phyloP scores from a whole-genome alignment of 1,284 basidiomycete species.

The Anthracocystis panici-leucophaei region DNA sequence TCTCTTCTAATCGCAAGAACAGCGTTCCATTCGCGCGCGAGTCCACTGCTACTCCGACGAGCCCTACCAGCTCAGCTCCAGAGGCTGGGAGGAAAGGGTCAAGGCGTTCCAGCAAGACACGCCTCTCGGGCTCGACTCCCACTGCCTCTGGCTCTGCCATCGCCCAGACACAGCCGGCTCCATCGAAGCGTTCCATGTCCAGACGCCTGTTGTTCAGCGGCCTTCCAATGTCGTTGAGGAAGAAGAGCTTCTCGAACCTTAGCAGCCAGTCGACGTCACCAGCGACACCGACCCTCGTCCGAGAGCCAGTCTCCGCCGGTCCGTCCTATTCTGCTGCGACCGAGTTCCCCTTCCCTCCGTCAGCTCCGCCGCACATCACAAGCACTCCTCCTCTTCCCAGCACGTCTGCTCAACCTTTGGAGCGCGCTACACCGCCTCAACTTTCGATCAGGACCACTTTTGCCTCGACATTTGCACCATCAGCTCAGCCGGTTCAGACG shows the following conservation, averaged over 20 bases:
- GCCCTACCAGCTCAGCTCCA: not conserved
- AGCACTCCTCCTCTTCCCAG: constrained; percentile 18
- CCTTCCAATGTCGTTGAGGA: constrained; percentile 32
- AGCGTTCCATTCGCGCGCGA: constrained; percentile 28
- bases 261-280: constrained; percentile 24
- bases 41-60: not conserved
- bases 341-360: constrained; percentile 36
- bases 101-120: constrained; percentile 30
- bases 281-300: constrained; percentile 23
- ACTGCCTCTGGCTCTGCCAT: not conserved
- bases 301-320: constrained; percentile 15
- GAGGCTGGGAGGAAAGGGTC: constrained; percentile 19
- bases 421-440: not conserved
- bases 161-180: constrained; percentile 9
- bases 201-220: constrained; percentile 34
- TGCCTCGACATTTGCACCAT: constrained; percentile 9
- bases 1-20: constrained; percentile 43
- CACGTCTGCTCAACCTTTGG: constrained; percentile 11
- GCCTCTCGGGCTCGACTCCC: constrained; percentile 10
- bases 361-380: constrained; percentile 8
- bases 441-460: constrained; percentile 18
- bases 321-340: constrained; percentile 17
- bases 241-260: constrained; percentile 55
- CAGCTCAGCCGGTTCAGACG: not conserved
- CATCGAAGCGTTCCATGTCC: constrained; percentile 23